A percentile compares a stretch with the other conserved stretches of the same genome.
Evolutionary conservation across 208 protist genomes (phyloP).

Genomic region (Porcisia hertigi): DNA sequence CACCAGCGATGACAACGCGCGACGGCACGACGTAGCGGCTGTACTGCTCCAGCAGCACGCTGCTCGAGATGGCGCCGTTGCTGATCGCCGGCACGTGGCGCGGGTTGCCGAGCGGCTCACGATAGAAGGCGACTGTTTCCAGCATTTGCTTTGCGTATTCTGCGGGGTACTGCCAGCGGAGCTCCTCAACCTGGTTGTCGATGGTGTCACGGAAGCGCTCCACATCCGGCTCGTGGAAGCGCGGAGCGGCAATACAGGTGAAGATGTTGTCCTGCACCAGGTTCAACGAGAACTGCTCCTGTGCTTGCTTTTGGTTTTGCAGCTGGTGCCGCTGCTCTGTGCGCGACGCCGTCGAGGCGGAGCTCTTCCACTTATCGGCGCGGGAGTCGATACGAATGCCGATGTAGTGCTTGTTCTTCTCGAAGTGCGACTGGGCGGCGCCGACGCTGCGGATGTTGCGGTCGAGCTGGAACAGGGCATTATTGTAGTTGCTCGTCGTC

Average conservation of each 20-base stretch:
- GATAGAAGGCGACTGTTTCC: slow-evolving; percentile 88
- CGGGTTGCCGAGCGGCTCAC: slow-evolving; percentile 86
- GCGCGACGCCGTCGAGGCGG: slow-evolving; percentile 17
- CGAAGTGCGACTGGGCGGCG: slow-evolving; percentile 71
- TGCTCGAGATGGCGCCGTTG: slow-evolving; percentile 66
- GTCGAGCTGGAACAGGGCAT: slow-evolving; percentile 84
- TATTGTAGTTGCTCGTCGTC: slow-evolving; percentile 84
- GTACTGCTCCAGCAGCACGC: slow-evolving; percentile 81
- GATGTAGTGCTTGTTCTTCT: slow-evolving; percentile 87
- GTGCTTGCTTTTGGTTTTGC: slow-evolving; percentile 11
- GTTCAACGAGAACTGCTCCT: slow-evolving; percentile 50
- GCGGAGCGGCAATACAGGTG: slow-evolving; percentile 72
- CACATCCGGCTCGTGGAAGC: slow-evolving; percentile 80
- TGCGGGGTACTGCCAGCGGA: slow-evolving; percentile 77
- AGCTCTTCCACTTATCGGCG: slow-evolving; percentile 68
- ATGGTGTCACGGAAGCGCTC: slow-evolving; percentile 86
- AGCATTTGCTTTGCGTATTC: slow-evolving; percentile 79
- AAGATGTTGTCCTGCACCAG: slow-evolving; percentile 85
- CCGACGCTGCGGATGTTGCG: slow-evolving; percentile 80
- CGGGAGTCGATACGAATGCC: slow-evolving; percentile 73
- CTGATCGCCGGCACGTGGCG: slow-evolving; percentile 76
- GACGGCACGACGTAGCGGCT: slow-evolving; percentile 68
- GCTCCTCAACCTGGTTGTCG: slow-evolving; percentile 85
- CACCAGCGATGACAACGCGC: slow-evolving; percentile 83
- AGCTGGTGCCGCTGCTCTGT: slow-evolving; percentile 13